Percentiles rank a stretch among this genome's conserved stretches.
Evolutionary conservation across 768 basidiomycete species (phyloP).

Genomic region (Tephrocybe sp.): DNA sequence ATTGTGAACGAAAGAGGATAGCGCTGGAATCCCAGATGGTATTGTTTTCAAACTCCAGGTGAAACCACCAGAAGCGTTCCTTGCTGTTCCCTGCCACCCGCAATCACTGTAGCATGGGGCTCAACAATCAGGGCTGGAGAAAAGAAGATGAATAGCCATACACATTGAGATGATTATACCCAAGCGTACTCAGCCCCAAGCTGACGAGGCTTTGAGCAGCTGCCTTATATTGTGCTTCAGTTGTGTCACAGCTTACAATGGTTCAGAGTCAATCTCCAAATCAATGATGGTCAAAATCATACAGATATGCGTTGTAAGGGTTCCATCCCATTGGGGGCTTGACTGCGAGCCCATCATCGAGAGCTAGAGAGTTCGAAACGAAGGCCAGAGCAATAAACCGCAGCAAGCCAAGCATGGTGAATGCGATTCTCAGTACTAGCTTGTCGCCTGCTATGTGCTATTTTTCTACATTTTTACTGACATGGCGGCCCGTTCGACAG

Average conservation of each 20-base stretch:
- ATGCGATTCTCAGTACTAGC: background rate
- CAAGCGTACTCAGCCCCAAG: slow-evolving; percentile 35
- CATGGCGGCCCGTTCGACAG: slow-evolving; percentile 10
- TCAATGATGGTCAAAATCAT: slow-evolving; percentile 13
- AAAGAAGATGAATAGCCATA: slow-evolving; percentile 14
- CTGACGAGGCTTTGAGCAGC: slow-evolving; percentile 39
- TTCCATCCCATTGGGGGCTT: slow-evolving; percentile 52
- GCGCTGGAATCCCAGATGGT: slow-evolving; percentile 38
- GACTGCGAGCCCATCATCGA: slow-evolving; percentile 40
- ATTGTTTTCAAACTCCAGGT: slow-evolving; percentile 42
- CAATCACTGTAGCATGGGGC: slow-evolving; percentile 35
- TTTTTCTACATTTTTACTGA: background rate
- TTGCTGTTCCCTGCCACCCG: slow-evolving; percentile 47
- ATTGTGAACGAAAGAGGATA: slow-evolving; percentile 36
- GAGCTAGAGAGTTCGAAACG: slow-evolving; percentile 18
- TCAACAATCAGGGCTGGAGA: background rate
- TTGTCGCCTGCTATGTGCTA: background rate
- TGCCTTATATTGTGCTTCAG: slow-evolving; percentile 39
- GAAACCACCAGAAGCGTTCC: slow-evolving; percentile 40
- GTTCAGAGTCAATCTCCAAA: background rate
- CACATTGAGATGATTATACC: slow-evolving; percentile 46
- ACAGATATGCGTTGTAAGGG: slow-evolving; percentile 48
- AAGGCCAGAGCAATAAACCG: slow-evolving; percentile 15
- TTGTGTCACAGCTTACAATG: slow-evolving; percentile 35
- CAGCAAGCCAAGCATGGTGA: slow-evolving; percentile 10